A percentile compares a stretch with the other conserved stretches of the same genome.
Conservation (phyloP, 2,329 filamentous ascomycete species). For the Claviceps humidiphila region DNA sequence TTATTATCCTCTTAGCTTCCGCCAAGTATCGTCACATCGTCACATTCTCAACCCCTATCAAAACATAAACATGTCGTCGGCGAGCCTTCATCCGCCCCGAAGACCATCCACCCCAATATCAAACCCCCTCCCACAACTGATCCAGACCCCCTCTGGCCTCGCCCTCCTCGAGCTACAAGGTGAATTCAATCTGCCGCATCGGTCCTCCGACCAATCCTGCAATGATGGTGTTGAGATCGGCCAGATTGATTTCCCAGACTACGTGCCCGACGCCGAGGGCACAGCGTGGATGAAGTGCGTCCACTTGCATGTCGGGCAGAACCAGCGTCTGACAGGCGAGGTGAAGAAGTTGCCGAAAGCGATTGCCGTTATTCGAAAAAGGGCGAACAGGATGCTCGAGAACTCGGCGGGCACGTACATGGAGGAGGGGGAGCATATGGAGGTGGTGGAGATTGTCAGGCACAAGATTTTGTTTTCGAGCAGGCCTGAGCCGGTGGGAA, state of each 20-base stretch:
- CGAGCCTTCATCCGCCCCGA: slow-evolving; percentile 27
- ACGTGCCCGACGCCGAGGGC: slow-evolving; percentile 33
- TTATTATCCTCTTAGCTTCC: background rate
- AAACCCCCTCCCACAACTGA: slow-evolving; percentile 60
- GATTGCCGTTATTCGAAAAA: slow-evolving; percentile 61
- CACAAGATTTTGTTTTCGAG: slow-evolving; percentile 76
- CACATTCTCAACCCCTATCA: background rate
- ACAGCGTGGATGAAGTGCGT: slow-evolving; percentile 82
- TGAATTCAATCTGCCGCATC: slow-evolving; percentile 60
- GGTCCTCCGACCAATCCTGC: slow-evolving; percentile 18
- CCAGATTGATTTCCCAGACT: slow-evolving; percentile 65
- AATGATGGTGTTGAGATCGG: slow-evolving; percentile 38
- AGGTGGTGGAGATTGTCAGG: slow-evolving; percentile 77
- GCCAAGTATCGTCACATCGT: background rate
- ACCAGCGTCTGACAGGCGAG: slow-evolving; percentile 82
- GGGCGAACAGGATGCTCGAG: slow-evolving; percentile 30
- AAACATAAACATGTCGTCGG: slow-evolving; percentile 19
- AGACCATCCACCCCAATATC: slow-evolving; percentile 11
- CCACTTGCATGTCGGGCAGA: slow-evolving; percentile 75
- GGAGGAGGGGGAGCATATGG: slow-evolving; percentile 40
- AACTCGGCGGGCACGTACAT: slow-evolving; percentile 24
- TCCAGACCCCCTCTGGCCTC: slow-evolving; percentile 80
- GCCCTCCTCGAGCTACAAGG: slow-evolving; percentile 90
- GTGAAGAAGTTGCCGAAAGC: slow-evolving; percentile 74
- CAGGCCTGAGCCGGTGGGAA: slow-evolving; percentile 74